Conservation (phyloP, 2,329 filamentous ascomycete genomes). For the Scedosporium dehoogii region DNA sequence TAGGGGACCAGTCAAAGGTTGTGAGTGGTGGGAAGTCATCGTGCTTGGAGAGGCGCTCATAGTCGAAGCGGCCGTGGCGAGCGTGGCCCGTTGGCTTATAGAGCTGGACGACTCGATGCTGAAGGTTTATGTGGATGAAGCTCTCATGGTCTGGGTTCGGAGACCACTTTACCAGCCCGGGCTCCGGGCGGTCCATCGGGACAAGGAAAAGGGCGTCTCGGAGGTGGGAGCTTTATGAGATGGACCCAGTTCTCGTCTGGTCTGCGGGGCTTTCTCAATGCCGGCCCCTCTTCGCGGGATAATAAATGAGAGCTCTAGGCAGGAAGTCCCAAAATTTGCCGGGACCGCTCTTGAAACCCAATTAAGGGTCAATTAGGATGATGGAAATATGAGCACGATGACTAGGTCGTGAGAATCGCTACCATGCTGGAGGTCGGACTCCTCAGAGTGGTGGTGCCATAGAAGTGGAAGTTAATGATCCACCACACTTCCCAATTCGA, state of each 20-base stretch:
- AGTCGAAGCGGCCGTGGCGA: conserved; percentile 46
- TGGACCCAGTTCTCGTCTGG: too few relatives aligned
- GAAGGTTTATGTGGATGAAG: conserved; percentile 56
- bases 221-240: neutral
- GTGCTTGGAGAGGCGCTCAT: conserved; percentile 45
- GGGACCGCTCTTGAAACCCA: too few relatives aligned
- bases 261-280: too few relatives aligned
- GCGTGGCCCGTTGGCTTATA: conserved; percentile 53
- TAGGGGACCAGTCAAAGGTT: conserved; percentile 58
- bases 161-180: conserved; percentile 58
- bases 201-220: neutral
- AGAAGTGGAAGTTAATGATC: too few relatives aligned
- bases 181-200: conserved; percentile 47
- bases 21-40: conserved; percentile 55
- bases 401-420: too few relatives aligned
- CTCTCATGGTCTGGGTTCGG: conserved; percentile 47
- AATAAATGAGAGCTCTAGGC: too few relatives aligned
- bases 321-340: too few relatives aligned
- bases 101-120: conserved; percentile 52
- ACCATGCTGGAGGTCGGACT: too few relatives aligned
- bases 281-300: too few relatives aligned
- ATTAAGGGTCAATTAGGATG: neutral
- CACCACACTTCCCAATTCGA: too few relatives aligned
- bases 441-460: too few relatives aligned
- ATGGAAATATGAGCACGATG: too few relatives aligned